Percentiles rank a stretch among this genome's conserved stretches.
These are phyloP conservation scores for Xanthoconium stramineum DNA, from an alignment of 768 basidiomycete genomes.

Conservation along the genomic window DNA sequence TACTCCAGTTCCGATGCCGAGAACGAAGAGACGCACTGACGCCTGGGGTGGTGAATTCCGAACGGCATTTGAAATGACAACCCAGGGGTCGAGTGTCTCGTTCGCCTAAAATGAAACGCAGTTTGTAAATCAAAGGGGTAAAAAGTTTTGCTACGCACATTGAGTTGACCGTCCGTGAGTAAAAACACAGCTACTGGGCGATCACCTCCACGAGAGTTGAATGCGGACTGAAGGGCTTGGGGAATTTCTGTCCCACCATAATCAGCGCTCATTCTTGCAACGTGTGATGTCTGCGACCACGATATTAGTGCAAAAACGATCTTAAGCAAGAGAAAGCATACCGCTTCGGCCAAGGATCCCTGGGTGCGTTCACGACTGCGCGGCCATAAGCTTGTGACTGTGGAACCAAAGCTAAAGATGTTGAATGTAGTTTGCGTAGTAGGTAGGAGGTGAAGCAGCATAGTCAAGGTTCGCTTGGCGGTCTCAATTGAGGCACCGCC, in stretches of 20 bases:
- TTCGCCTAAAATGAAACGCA: not conserved
- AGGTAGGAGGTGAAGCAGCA: conserved; percentile 51
- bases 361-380: conserved; percentile 32
- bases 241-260: conserved; percentile 52
- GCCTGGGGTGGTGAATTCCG: conserved; percentile 24
- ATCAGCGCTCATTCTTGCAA: conserved; percentile 40
- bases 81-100: conserved; percentile 18
- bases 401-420: conserved; percentile 50
- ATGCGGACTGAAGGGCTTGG: conserved; percentile 38
- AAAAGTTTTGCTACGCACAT: conserved; percentile 6
- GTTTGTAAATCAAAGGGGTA: not conserved
- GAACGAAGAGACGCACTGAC: conserved; percentile 49
- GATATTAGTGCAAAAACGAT: conserved; percentile 17
- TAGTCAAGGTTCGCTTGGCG: conserved; percentile 44
- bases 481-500: conserved; percentile 35
- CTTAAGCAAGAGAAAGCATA: conserved; percentile 15
- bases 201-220: conserved; percentile 31
- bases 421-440: conserved; percentile 45
- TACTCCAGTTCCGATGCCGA: conserved; percentile 52
- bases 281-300: conserved; percentile 35
- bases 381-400: conserved; percentile 33
- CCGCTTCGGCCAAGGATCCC: conserved; percentile 34
- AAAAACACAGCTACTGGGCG: conserved; percentile 51
- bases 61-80: conserved; percentile 32
- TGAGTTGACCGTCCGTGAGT: conserved; percentile 55